Percentiles rank a stretch among this genome's conserved stretches.
Evolutionary conservation across 106 monocot genomes (phyloP).

Genomic region (Posidonia australis): DNA sequence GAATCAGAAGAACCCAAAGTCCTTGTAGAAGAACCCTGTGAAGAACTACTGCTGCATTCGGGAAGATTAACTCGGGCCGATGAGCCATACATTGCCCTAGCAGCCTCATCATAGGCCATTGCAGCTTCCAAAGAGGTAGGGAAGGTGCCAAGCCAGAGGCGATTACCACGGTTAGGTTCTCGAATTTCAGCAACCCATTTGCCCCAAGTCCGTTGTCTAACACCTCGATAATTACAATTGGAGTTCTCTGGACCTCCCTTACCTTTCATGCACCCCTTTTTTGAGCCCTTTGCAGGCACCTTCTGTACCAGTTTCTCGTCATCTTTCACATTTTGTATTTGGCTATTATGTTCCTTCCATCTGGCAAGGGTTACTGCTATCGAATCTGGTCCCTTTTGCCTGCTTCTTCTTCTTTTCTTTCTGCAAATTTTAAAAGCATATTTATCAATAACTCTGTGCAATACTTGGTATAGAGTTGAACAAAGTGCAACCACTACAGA

Average conservation of each 20-base stretch:
- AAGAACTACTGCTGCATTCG: not conserved
- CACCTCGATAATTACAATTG: slow-evolving; percentile 52
- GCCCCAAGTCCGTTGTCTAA: no score
- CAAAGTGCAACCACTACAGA: not conserved
- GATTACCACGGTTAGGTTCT: slow-evolving; percentile 51
- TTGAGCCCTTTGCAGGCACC: slow-evolving; percentile 68
- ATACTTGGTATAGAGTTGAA: not conserved
- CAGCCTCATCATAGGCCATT: slow-evolving; percentile 66
- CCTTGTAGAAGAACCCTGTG: not conserved
- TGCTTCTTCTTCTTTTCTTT: slow-evolving; percentile 31
- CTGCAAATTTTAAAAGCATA: slow-evolving; percentile 6
- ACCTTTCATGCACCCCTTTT: slow-evolving; percentile 73
- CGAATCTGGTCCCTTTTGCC: slow-evolving; percentile 25
- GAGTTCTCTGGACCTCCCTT: slow-evolving; percentile 87
- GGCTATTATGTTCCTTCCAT: slow-evolving; percentile 38
- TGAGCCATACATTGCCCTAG: slow-evolving; percentile 57
- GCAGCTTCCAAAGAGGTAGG: slow-evolving; percentile 57
- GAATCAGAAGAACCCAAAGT: slow-evolving; percentile 2
- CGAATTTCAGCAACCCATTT: no score
- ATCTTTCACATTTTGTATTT: not conserved
- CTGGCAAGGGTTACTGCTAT: slow-evolving; percentile 26
- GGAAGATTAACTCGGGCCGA: slow-evolving; percentile 57
- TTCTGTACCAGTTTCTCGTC: slow-evolving; percentile 15
- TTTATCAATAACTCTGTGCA: not conserved
- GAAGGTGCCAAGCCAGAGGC: slow-evolving; percentile 81